phyloP scores from a whole-genome alignment of 495 filamentous ascomycete genomes.

The Delitschia confertaspora region DNA sequence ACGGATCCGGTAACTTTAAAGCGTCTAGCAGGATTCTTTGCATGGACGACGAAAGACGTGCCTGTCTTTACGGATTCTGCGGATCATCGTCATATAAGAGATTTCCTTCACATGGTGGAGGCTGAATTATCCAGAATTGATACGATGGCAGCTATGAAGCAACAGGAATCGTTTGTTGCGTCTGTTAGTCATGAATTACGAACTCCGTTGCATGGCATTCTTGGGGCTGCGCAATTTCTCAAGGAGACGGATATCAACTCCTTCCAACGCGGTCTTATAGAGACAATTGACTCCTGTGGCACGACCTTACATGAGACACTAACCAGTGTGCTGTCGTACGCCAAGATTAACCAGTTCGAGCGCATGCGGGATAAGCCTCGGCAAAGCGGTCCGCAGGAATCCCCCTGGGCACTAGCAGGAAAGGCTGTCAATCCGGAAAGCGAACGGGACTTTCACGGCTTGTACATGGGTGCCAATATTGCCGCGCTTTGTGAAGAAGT shows the following conservation, averaged over 20 bases:
- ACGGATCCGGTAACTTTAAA: conserved; percentile 1
- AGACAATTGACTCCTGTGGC: conserved; percentile 1
- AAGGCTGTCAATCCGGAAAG: not conserved
- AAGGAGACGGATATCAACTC: not conserved
- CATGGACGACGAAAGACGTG: not conserved
- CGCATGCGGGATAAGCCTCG: not conserved
- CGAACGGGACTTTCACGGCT: not conserved
- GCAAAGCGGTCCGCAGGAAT: not conserved
- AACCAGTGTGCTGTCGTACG: conserved; percentile 3
- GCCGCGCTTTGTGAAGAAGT: not conserved
- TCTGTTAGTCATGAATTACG: conserved; percentile 8
- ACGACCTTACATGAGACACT: conserved; percentile 4
- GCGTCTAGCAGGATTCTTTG: conserved; percentile 5
- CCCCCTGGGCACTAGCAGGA: not conserved
- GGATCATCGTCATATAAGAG: not conserved
- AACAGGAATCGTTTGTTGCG: conserved; percentile 2
- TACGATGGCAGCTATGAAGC: conserved; percentile 1
- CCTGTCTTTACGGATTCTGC: conserved; percentile 1
- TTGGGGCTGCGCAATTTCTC: conserved; percentile 2
- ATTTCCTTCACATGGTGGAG: conserved; percentile 4
- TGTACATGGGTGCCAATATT: not conserved
- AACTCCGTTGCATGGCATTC: conserved; percentile 6
- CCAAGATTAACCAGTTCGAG: conserved; percentile 5
- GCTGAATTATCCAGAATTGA: conserved; percentile 2
- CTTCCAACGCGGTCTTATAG: not conserved